Base-by-base conservation (phyloP, 306 rosid genomes). In the Ormosia semicastrata region DNA sequence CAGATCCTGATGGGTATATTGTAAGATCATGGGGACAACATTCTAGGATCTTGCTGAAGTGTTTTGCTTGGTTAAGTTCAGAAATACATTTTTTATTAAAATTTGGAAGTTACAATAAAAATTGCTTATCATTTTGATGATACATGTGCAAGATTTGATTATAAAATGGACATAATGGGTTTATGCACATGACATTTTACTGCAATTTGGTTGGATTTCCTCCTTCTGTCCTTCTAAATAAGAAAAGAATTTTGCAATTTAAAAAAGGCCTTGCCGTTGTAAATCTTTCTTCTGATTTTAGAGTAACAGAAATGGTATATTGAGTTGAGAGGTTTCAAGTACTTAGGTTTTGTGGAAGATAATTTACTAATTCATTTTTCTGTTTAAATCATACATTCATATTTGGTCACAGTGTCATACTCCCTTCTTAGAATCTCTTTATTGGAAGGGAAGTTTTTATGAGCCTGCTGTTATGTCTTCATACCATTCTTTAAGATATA, bases 401-500 rank as follows among this genome's bases (percentile, higher is more conserved):
- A 49, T 66, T 57, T 32, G 6, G 54, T 66, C 64, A 12, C 14
- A 17, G 57, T 77, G 70, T n/a, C 70, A 39, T 36, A 37, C 75
- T 66, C 43, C 65, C 29, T 65, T 39, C 44, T 65, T 6, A 36
- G 29, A 49, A 58, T 14, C 39, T 49, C 40, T 64, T 76, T 76
- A 49, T 17, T 6, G 40, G 52, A 18, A 65, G 18, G 2, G 14
- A 64, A 34, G 4, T 59, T 29, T 13, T 75, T 17, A 18, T 44
- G 80, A 60, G 44, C 30, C 8, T 76, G n/a, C 24, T 14, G 57
- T 71, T 71, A 46, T 71, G 60, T 72, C 66, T 62, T 59, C 54
- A 17, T 72, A 60, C 37, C 12, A 18, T 71, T 64, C 44, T 50
- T 44, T 58, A 15, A 54, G 43, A 14, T 56, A 57, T 68, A 79